Conservation (phyloP, 2,329 filamentous ascomycete genomes). For the Monosporascus sp. region DNA sequence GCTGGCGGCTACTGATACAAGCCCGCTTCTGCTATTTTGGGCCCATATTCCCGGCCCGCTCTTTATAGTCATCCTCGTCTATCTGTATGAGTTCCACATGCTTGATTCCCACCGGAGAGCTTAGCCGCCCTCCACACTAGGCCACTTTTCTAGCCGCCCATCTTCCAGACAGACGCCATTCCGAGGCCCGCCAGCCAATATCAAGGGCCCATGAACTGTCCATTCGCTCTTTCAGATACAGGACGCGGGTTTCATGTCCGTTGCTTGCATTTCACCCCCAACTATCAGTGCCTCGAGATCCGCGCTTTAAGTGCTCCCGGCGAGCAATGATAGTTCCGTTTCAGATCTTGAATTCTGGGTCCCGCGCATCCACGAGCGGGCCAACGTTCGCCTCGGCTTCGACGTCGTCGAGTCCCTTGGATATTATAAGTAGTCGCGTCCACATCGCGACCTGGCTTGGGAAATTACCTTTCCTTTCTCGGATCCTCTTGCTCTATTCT, state of each 20-base stretch:
- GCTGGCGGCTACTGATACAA: slow-evolving; percentile 32
- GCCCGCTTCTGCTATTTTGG: slow-evolving; percentile 26
- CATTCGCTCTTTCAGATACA: slow-evolving; percentile 45
- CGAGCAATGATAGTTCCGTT: slow-evolving; percentile 25
- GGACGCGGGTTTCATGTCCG: slow-evolving; percentile 46
- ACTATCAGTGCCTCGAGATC: slow-evolving; percentile 29
- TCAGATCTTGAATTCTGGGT: slow-evolving; percentile 30
- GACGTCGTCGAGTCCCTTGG: slow-evolving; percentile 29
- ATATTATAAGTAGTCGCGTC: slow-evolving; percentile 30
- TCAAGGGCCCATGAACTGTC: slow-evolving; percentile 36
- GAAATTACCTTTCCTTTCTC: slow-evolving; percentile 23
- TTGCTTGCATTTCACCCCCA: slow-evolving; percentile 26
- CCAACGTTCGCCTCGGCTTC: slow-evolving; percentile 37
- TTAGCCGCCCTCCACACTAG: slow-evolving; percentile 30
- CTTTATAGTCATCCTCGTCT: slow-evolving; percentile 4
- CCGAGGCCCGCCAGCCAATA: slow-evolving; percentile 44
- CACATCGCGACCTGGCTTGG: slow-evolving; percentile 28
- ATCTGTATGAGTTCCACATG: not conserved
- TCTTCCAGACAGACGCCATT: slow-evolving; percentile 44
- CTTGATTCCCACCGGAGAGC: not conserved
- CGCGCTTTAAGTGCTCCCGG: slow-evolving; percentile 20
- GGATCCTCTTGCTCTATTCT: slow-evolving; percentile 27
- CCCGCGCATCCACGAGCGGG: slow-evolving; percentile 32
- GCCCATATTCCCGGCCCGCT: slow-evolving; percentile 15
- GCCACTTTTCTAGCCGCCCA: slow-evolving; percentile 38